Percentiles rank a stretch among this genome's conserved stretches.
Evolutionary conservation across 2,329 filamentous ascomycete genomes (phyloP).

Genomic region (Thelonectria olida): DNA sequence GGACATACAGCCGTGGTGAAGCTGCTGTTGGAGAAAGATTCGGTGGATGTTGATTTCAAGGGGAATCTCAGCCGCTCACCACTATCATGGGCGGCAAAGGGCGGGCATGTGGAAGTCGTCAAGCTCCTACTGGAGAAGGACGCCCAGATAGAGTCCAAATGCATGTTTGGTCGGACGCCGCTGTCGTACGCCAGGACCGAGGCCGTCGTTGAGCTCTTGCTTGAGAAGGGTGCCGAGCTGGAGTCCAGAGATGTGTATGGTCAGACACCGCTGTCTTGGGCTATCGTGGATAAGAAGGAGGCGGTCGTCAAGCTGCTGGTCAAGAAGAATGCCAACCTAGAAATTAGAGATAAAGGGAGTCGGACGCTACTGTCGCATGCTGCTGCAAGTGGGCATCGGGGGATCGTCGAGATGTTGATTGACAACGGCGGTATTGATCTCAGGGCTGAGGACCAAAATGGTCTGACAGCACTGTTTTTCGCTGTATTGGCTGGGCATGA

Average conservation of each 20-base stretch:
- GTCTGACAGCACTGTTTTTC: too few relatives aligned
- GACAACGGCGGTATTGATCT: too few relatives aligned
- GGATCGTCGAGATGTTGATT: too few relatives aligned
- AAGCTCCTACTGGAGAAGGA: background rate
- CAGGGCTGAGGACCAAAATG: too few relatives aligned
- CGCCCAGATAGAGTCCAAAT: background rate
- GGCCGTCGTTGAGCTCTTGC: background rate
- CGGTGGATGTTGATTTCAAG: background rate
- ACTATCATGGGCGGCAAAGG: background rate
- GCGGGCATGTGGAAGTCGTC: background rate
- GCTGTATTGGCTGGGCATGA: too few relatives aligned
- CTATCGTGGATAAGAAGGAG: background rate
- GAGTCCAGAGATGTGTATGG: background rate
- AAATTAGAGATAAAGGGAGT: too few relatives aligned
- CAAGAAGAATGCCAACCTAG: background rate
- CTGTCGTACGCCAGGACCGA: background rate
- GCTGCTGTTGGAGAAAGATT: background rate
- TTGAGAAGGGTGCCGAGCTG: background rate
- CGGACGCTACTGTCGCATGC: too few relatives aligned
- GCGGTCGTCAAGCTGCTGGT: background rate
- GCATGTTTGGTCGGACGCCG: background rate
- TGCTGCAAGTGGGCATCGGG: too few relatives aligned
- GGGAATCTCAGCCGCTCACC: background rate
- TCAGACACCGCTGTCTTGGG: background rate
- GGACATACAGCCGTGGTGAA: background rate